These are phyloP conservation scores for Populus simonii DNA, from an alignment of 345 rosid species.

Conservation along the genomic window DNA sequence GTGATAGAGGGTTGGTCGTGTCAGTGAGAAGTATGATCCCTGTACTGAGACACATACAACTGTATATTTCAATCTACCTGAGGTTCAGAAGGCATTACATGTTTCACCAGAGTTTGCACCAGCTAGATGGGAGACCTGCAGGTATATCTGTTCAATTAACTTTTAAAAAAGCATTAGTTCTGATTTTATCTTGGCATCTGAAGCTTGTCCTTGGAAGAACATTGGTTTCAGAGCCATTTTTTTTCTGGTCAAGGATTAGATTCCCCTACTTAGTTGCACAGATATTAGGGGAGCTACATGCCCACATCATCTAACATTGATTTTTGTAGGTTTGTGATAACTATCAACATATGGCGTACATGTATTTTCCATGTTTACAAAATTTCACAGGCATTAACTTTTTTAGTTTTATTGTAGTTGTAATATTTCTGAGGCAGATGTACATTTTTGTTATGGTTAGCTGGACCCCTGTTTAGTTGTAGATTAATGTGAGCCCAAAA, in stretches of 20 bases:
- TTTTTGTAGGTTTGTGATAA: neutral
- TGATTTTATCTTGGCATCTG: neutral
- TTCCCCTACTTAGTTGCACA: neutral
- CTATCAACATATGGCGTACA: neutral
- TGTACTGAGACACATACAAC: conserved; percentile 82
- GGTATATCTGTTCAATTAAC: conserved; percentile 35
- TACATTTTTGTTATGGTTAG: neutral
- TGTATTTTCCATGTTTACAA: neutral
- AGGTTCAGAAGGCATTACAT: conserved; percentile 79
- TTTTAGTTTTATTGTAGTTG: too few relatives aligned
- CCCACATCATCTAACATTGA: neutral
- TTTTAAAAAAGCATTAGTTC: neutral
- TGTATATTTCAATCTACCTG: conserved; percentile 77
- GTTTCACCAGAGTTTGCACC: conserved; percentile 63
- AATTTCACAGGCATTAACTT: neutral
- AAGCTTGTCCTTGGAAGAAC: neutral
- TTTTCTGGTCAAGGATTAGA: neutral
- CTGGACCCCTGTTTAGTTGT: neutral
- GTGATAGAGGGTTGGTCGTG: conserved; percentile 49
- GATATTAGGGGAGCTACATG: neutral
- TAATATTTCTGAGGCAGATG: neutral
- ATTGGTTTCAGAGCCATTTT: neutral
- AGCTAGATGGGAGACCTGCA: conserved; percentile 86
- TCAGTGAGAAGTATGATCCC: conserved; percentile 81
- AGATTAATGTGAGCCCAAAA: neutral